phyloP scores from a whole-genome alignment of 495 filamentous ascomycete genomes.

The Hypoxylon fuscum region DNA sequence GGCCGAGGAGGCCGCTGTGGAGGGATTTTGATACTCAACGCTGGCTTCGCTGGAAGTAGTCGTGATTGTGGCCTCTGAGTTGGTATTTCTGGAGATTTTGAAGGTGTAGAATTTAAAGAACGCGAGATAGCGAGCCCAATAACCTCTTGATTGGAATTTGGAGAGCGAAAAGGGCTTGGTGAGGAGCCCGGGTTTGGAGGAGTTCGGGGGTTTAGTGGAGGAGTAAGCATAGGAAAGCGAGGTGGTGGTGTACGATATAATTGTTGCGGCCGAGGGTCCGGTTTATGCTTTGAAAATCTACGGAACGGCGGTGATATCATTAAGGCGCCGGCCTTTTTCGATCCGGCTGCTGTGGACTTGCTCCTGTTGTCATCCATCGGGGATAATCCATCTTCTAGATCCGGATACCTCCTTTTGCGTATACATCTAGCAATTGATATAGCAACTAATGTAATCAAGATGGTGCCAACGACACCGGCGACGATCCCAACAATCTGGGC shows the following conservation, averaged over 20 bases:
- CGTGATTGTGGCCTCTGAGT: constrained; percentile 13
- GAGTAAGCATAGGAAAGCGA: constrained; percentile 16
- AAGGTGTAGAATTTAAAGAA: constrained; percentile 35
- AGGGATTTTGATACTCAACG: constrained; percentile 23
- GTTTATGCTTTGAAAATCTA: constrained; percentile 15
- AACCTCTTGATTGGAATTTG: constrained; percentile 34
- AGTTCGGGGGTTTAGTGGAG: constrained; percentile 14
- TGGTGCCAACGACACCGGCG: constrained; percentile 53
- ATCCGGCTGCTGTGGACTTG: constrained; percentile 24
- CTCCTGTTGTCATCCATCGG: constrained; percentile 48
- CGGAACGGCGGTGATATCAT: constrained; percentile 24
- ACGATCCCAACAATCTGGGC: constrained; percentile 58
- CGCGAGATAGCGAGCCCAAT: constrained; percentile 57
- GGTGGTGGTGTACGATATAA: constrained; percentile 17
- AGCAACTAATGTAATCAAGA: constrained; percentile 48
- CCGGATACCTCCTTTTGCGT: constrained; percentile 46
- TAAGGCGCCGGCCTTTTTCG: constrained; percentile 14
- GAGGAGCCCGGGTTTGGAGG: constrained; percentile 16
- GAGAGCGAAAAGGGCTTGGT: constrained; percentile 35
- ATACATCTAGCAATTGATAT: constrained; percentile 54
- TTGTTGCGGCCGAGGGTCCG: constrained; percentile 13
- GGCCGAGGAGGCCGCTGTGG: constrained; percentile 30
- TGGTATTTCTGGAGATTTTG: constrained; percentile 20
- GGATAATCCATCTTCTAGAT: constrained; percentile 51
- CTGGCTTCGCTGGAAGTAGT: constrained; percentile 30